A percentile compares a stretch with the other conserved stretches of the same genome.
Evolutionary conservation across 345 rosid species (phyloP).

Genomic region (Pelargonium nanum): DNA sequence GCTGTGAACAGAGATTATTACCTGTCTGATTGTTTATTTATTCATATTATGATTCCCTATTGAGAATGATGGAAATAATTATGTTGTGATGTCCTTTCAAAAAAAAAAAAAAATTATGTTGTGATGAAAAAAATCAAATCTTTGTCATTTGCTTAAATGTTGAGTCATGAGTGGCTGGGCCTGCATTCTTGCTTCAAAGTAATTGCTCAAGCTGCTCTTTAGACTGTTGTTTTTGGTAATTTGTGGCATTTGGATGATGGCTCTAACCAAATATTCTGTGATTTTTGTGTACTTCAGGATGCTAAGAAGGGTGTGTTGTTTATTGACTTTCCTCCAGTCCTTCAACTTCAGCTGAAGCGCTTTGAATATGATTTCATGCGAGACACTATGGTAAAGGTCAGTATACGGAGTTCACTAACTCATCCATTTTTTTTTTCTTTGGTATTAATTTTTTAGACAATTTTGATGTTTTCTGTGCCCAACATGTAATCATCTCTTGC

Average conservation of each 20-base stretch:
- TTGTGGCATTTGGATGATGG: background rate
- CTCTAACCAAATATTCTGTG: background rate
- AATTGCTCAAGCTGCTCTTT: background rate
- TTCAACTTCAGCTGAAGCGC: constrained; percentile 92
- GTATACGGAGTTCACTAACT: constrained; percentile 12
- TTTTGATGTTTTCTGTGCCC: background rate
- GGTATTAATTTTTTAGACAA: background rate
- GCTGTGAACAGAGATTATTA: background rate
- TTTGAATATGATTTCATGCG: constrained; percentile 97
- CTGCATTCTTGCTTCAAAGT: background rate
- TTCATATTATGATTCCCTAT: background rate
- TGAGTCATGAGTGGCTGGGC: background rate
- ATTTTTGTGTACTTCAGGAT: constrained; percentile 43
- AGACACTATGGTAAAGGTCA: constrained; percentile 94
- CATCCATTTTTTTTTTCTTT: background rate
- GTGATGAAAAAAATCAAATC: background rate
- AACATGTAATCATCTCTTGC: no score
- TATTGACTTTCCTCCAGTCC: constrained; percentile 93
- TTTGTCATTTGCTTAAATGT: background rate
- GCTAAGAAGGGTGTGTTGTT: constrained; percentile 93
- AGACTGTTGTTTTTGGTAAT: background rate
- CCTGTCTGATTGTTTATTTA: background rate
- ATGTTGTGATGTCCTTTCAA: no score
- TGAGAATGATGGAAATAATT: background rate
- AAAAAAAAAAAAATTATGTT: no score